Evolutionary conservation across 495 filamentous ascomycete species (phyloP), one percentile per base, ranked within the genome.

Genomic region (Talaromyces borbonicus): DNA sequence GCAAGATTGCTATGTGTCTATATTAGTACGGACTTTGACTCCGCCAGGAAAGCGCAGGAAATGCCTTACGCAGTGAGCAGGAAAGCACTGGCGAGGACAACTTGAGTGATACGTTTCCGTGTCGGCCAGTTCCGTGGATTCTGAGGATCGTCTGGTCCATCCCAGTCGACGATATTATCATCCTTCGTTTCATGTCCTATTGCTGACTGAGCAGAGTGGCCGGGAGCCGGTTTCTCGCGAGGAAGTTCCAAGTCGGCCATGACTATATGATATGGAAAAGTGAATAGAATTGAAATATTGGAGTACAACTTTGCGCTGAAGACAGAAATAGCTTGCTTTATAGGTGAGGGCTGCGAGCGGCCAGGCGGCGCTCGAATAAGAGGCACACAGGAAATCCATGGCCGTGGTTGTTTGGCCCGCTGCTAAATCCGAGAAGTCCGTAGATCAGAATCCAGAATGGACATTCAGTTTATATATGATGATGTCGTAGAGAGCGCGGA

Each of bases 91-190:
- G 14, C 37, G 37, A 41, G 19, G 19, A 41, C 14, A 8, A 41
- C 37, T 3, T 20, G 37, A 8, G 19, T 41, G 5, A 3, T 22
- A 8, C 37, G 37, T 51, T 72, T 77, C 52, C 62, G 59, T 24
- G 53, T 47, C 8, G 79, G 58, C 79, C 79, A 83, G 57, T 81
- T 82, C 50, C 68, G 65, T 4, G 79, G 79, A 52, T 80, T 80
- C n/a, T 66, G 59, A 6, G 66, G 64, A 55, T 81, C 77, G 33
- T 74, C 62, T 16, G 73, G 66, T 42, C 73, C 73, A 53, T 74
- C 65, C 64, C 70, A 78, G 52, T 75, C 72, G 33, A 66, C 57
- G 29, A 60, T 55, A 22, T 59, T 54, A n/a, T n/a, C n/a, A 26
- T 48, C 39, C 33, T 37, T 37, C 18, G 33, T 37, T 16, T 37